These are phyloP conservation scores for Oleoguttula mirabilis DNA, from an alignment of 495 filamentous ascomycete genomes.

Conservation along the genomic window DNA sequence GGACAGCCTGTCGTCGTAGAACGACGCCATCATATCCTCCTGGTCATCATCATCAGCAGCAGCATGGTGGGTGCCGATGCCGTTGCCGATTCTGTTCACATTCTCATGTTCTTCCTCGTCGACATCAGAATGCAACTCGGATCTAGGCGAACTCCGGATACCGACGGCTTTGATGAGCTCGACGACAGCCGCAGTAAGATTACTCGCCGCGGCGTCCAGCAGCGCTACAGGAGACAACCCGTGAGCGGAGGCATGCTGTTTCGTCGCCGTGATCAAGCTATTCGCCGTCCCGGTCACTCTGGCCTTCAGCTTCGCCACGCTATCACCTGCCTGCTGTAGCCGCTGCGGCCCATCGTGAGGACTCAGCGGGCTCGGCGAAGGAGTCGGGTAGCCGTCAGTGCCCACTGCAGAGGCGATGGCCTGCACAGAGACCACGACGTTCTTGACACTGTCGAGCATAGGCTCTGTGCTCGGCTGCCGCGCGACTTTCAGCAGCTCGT, in stretches of 20 bases:
- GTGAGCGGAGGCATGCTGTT: slow-evolving; percentile 68
- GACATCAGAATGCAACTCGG: slow-evolving; percentile 9
- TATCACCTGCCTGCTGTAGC: slow-evolving; percentile 34
- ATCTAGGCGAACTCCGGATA: slow-evolving; percentile 57
- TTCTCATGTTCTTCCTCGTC: too few species aligned
- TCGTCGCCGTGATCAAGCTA: slow-evolving; percentile 85
- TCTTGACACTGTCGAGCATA: slow-evolving; percentile 69
- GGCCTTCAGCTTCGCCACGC: slow-evolving; percentile 53
- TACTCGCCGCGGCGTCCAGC: slow-evolving; percentile 88
- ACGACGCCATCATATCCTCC: slow-evolving; percentile 7
- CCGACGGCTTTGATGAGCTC: slow-evolving; percentile 75
- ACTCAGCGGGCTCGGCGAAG: slow-evolving; percentile 9
- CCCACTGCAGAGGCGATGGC: slow-evolving; percentile 54
- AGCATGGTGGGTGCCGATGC: not conserved
- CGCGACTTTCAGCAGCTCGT: slow-evolving; percentile 74
- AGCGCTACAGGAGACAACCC: slow-evolving; percentile 92
- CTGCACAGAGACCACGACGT: slow-evolving; percentile 66
- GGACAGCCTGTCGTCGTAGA: slow-evolving; percentile 16
- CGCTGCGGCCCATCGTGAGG: slow-evolving; percentile 22
- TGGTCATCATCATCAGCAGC: too few species aligned
- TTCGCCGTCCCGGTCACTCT: slow-evolving; percentile 84
- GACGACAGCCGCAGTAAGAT: slow-evolving; percentile 72
- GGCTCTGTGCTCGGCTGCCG: slow-evolving; percentile 54
- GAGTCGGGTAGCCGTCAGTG: slow-evolving; percentile 23
- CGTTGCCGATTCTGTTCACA: not conserved